phyloP scores from a whole-genome alignment of 176 grass and related monocot genomes.

The Phoenix roebelenii region DNA sequence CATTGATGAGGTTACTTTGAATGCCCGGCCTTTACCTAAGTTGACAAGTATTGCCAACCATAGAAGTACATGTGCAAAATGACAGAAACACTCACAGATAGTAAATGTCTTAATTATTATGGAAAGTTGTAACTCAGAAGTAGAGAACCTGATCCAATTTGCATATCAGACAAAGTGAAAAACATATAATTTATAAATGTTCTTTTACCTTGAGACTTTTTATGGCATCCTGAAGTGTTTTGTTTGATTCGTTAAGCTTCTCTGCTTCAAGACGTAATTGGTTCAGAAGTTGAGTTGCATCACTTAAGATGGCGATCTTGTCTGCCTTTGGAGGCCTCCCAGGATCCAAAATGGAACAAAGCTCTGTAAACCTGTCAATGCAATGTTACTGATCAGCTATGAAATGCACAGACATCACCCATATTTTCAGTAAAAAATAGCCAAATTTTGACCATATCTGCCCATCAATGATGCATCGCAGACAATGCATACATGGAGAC shows the following conservation, averaged over 20 bases:
- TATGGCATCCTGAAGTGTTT: constrained; percentile 69
- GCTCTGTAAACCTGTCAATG: constrained; percentile 71
- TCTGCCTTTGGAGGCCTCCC: constrained; percentile 75
- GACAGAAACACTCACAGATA: too few species aligned
- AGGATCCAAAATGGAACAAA: constrained; percentile 75
- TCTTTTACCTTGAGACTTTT: constrained; percentile 70
- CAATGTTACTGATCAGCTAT: background rate
- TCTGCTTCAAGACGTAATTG: constrained; percentile 50
- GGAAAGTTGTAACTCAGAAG: too few species aligned
- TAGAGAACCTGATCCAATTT: too few species aligned
- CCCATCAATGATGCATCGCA: too few species aligned
- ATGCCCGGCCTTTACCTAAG: too few species aligned
- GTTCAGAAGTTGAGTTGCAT: constrained; percentile 48
- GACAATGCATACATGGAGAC: too few species aligned
- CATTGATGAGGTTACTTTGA: too few species aligned
- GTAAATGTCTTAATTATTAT: too few species aligned
- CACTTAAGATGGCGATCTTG: constrained; percentile 63
- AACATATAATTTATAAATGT: background rate
- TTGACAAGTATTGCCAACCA: too few species aligned
- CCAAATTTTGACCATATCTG: too few species aligned
- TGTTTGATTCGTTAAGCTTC: constrained; percentile 76
- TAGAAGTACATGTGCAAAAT: too few species aligned
- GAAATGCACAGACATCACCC: background rate
- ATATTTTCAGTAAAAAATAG: background rate
- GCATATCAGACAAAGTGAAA: too few species aligned